Evolutionary conservation across 176 grass and related monocot species (phyloP), one percentile per base, ranked within the genome.

Genomic region (Bonia amplexicaulis): DNA sequence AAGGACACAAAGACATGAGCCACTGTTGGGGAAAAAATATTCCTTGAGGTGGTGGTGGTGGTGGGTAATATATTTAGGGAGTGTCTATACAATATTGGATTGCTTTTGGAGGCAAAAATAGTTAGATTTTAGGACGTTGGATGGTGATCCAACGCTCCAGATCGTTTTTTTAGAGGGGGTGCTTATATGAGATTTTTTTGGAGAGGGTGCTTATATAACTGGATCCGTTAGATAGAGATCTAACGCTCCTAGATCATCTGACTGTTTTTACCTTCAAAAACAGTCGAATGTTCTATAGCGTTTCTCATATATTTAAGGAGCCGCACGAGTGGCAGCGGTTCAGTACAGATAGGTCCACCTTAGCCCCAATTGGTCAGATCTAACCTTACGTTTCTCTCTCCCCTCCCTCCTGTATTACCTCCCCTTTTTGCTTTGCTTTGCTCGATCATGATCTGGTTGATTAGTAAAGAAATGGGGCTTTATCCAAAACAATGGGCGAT

Each of bases 311-410:
- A 94, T 79, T 91, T 75, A 87, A 94, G 61, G 60, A 87, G 55
- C 81, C 92, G 89, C 92, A 94, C 89, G 89, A 85, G 89, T 91
- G 87, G 89, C 84, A 89, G 46, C 77, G 59, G 58, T 63, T 87
- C 84, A 85, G 86, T 80, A 88, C 71, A 90, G 31, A 61, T 52
- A 40, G 81, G 77, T 90, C 77, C 91, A 84, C 40, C 69, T 72
- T 61, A 60, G 63, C 80, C 59, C 12, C 9, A 14, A 16, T 71
- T 71, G 37, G 70, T 33, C 73, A 61, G 29, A 88, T 88, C 66
- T 80, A 17, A 65, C 47, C 70, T 59, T 51, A 41, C 42, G 42
- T 39, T 71, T 72, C 14, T 39, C 14, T 39, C 31, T 27, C 41
- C 41, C 52, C 4, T 51, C 45, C 8, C 16, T 26, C 15, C 39